Base-by-base conservation (phyloP, 2,329 filamentous ascomycete species). In the Colletotrichum sp. region DNA sequence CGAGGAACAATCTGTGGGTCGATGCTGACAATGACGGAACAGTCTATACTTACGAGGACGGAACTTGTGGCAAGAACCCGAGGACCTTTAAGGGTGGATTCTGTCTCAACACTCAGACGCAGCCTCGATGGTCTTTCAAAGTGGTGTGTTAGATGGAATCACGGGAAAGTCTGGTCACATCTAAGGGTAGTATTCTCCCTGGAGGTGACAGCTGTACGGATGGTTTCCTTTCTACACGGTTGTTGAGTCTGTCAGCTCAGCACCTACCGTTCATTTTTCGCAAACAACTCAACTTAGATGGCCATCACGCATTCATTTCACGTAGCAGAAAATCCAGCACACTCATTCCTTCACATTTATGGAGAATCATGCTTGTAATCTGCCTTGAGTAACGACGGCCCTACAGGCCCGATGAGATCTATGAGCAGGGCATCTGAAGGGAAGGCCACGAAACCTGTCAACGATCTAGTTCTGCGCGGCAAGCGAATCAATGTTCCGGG, bases 1-100 rank as follows among this genome's bases (percentile, higher is more conserved):
- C 9, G 39, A 49, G 18, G 7, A 18, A 0, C 3, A 44, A 0
- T n/a, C 0, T n/a, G 18, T n/a, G 16, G 3, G 18, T 0, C 2
- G 39, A 21, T 13, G 44, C 44, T 52, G 44, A 52, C 44, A n/a
- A n/a, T n/a, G n/a, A n/a, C n/a, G 6, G n/a, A 12, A 52, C n/a
- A 52, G 44, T 52, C 12, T 5, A 52, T 52, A 52, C n/a, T 21
- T 13, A 52, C 10, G 44, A 52, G 44, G 44, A 52, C n/a, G 44
- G 44, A 13, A 52, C n/a, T 21, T 52, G 44, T 52, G 44, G n/a
- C 44, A 52, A 52, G 44, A 52, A 52, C n/a, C 44, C 44, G 44
- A 52, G 44, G 44, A 21, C n/a, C n/a, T 52, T 52, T 5, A 52
- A 24, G 55, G 26, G 55, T 30, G 24, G 55, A 30, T 59, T 59